Base-by-base conservation (phyloP, 352 stramenopile species). In the Phytopythium boreale region DNA sequence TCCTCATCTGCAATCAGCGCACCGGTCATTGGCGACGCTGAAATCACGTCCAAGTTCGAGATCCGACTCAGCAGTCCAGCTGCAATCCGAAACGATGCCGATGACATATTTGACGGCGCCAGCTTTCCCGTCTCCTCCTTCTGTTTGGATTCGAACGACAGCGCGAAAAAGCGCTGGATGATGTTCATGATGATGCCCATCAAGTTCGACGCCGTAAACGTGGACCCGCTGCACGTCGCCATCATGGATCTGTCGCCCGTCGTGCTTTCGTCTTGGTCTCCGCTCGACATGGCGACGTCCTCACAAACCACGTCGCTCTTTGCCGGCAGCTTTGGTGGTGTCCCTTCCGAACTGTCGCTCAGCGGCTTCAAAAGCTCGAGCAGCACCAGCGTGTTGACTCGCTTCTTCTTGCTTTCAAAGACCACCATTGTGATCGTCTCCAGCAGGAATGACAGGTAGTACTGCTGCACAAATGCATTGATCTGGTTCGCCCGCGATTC, bases 381-480 rank as follows among this genome's bases (percentile, higher is more conserved):
- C 59, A 96, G 67, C 55, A 93, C 58, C 44, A 94, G 46, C 2
- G 83, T 89, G 50, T 93, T 94, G 8, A 78, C 69, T 67, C 90
- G 84, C 46, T 88, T 91, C 51, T 86, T 89, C 69, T 89, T 92
- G 39, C 70, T 73, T 26, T 93, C 85, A 52, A 94, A 93, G 15
- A 93, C 43, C 6, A 91, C 74, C 43, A 76, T 69, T 39, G 87
- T 82, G 12, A 92, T 80, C 9, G 87, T 94, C 61, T 96, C 87
- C 37, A 96, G 67, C 4, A 94, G 66, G 26, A 91, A 96, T 15
- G 80, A 79, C 4, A 93, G 61, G 47, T 90, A 92, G 59, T 90
- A 94, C 61, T 91, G 82, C 62, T 78, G 81, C 6, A 84, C 82
- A 31, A 92, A 92, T 3, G 61, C 64, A 31, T 88, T 72, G 10